Evolutionary conservation across 441 rosid species (phyloP).

Genomic region (Eruca vesicaria): DNA sequence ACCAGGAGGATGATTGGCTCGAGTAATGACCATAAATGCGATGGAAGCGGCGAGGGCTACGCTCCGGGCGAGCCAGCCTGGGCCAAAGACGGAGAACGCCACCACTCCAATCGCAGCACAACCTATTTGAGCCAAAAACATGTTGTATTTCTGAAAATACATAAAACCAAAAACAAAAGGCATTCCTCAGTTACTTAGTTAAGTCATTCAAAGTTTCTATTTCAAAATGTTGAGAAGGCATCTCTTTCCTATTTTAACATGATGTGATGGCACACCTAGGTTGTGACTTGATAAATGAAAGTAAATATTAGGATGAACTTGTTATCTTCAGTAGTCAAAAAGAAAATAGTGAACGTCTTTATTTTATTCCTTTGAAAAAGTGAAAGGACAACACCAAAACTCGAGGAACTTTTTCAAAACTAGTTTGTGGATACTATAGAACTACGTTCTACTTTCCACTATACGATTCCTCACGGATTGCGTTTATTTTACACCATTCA

Average conservation of each 20-base stretch:
- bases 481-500: not conserved
- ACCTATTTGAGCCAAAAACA: constrained; percentile 90
- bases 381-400: not conserved
- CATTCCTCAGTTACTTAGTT: not conserved
- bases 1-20: constrained; percentile 86
- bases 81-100: constrained; percentile 64
- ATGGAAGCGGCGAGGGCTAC: constrained; percentile 70
- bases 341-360: not conserved
- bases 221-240: not conserved
- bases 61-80: constrained; percentile 85
- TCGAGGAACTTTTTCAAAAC: not conserved
- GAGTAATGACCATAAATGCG: constrained; percentile 76
- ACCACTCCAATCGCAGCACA: constrained; percentile 84
- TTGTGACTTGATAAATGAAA: not conserved
- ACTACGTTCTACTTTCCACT: not conserved
- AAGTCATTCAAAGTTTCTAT: not conserved
- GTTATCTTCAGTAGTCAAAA: not conserved
- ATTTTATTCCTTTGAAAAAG: not conserved
- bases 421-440: not conserved
- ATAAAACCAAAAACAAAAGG: not conserved
- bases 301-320: not conserved
- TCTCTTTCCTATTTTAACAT: not conserved
- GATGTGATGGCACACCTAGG: constrained; percentile 9
- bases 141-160: constrained; percentile 78
- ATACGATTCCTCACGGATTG: not conserved